A percentile compares a stretch with the other conserved stretches of the same genome.
phyloP scores from a whole-genome alignment of 306 rosid genomes.

The Casuarina cunninghamiana region DNA sequence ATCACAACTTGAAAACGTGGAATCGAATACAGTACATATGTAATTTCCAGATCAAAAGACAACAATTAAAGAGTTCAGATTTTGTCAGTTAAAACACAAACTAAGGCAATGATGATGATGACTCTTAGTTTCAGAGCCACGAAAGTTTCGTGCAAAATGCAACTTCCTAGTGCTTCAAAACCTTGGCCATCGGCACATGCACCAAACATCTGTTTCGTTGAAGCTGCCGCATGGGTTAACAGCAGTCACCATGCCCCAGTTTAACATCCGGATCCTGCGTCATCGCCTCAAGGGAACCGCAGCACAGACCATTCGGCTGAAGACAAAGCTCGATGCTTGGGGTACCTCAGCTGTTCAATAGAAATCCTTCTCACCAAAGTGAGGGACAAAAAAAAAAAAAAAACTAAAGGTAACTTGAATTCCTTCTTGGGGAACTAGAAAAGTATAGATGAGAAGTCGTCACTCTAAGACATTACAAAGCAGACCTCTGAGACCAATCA shows the following conservation, averaged over 20 bases:
- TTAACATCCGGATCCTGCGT: not conserved
- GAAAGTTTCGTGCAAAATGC: not conserved
- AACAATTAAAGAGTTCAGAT: too few species aligned
- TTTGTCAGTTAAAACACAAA: not conserved
- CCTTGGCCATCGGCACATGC: not conserved
- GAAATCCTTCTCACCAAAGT: not conserved
- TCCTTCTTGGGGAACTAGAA: not conserved
- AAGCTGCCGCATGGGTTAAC: not conserved
- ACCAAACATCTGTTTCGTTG: not conserved
- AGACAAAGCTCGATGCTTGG: not conserved
- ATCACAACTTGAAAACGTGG: too few species aligned
- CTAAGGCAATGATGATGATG: not conserved
- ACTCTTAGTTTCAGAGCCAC: not conserved
- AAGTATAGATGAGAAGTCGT: not conserved
- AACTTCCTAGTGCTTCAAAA: not conserved
- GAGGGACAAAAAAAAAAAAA: not conserved
- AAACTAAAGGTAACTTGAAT: not conserved
- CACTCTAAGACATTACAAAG: not conserved
- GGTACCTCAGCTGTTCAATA: not conserved
- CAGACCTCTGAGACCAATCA: not conserved
- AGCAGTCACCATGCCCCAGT: not conserved
- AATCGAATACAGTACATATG: too few species aligned
- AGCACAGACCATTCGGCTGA: not conserved
- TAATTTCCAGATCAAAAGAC: too few species aligned
- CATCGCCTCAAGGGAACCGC: not conserved